phyloP scores from a whole-genome alignment of 768 basidiomycete species.

The Amanita rubescens region DNA sequence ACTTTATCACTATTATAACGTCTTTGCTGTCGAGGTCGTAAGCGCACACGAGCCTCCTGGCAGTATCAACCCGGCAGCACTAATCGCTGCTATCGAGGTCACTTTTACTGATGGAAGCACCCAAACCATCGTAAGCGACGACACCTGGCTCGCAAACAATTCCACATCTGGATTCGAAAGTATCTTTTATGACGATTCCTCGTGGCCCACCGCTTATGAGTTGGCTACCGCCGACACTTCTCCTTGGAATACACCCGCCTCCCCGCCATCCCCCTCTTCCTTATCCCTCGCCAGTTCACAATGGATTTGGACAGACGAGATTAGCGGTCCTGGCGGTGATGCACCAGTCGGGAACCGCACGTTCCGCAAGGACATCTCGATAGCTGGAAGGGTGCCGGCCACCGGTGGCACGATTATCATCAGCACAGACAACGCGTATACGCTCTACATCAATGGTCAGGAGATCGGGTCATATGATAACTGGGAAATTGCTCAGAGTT shows the following conservation, averaged over 20 bases:
- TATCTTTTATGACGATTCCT: too few relatives aligned
- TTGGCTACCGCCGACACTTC: too few relatives aligned
- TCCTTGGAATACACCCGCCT: too few relatives aligned
- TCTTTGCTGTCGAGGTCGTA: slow-evolving; percentile 24
- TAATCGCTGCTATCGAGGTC: slow-evolving; percentile 24
- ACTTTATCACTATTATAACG: slow-evolving; percentile 20
- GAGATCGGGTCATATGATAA: too few relatives aligned
- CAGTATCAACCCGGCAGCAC: slow-evolving; percentile 23
- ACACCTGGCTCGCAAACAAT: slow-evolving; percentile 22
- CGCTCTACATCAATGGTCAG: slow-evolving; percentile 4
- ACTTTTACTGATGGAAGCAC: slow-evolving; percentile 24
- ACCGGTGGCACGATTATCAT: too few relatives aligned
- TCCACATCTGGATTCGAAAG: too few relatives aligned
- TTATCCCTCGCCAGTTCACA: too few relatives aligned
- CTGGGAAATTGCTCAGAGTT: background rate
- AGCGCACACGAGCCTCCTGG: slow-evolving; percentile 10
- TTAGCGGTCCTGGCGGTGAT: slow-evolving; percentile 18
- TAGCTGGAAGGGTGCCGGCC: too few relatives aligned
- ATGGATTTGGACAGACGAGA: too few relatives aligned
- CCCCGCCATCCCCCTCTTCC: too few relatives aligned
- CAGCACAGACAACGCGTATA: slow-evolving; percentile 3
- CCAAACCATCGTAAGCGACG: slow-evolving; percentile 23
- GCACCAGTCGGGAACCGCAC: slow-evolving; percentile 8
- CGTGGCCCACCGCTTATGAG: too few relatives aligned
- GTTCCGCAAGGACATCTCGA: slow-evolving; percentile 2